Base-by-base conservation (phyloP, 306 rosid genomes). In the Cicer bijugum region DNA sequence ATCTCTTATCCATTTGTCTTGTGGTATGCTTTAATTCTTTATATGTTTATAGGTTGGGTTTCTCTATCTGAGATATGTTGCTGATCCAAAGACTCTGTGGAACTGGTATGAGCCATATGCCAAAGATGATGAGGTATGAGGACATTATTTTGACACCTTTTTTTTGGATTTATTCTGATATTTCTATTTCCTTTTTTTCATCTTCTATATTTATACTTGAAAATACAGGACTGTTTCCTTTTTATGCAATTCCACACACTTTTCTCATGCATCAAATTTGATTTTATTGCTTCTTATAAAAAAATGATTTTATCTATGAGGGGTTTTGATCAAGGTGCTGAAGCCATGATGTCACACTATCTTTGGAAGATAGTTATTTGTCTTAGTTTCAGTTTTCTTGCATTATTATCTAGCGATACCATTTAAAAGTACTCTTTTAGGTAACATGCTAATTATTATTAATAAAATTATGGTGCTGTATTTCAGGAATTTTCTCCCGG, bases 401-500 rank as follows among this genome's bases (percentile, higher is more conserved):
- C 28, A 8, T 60, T 19, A 28, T 63, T 15, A 56, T 14, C 55
- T 20, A n/a, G 53, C 20, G 59, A 43, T 81, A 17, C 28, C 58
- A 33, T 63, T 44, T 77, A 56, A 42, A 62, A 48, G 43, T 62
- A 4, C 56, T 45, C 39, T 46, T 46, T 17, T 61, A 58, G n/a
- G 20, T 61, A 53, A 53, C 59, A 3, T 64, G 48, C 58, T 47
- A 48, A 51, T 55, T 58, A 23, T 52, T 72, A 46, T 57, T 82
- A 28, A 58, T 81, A 4, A 79, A 55, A 28, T 56, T 46, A 45
- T 37, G 50, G 56, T 69, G 14, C 10, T 67, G 19, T 72, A 16
- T 84, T 86, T 76, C 95, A 94, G 99, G 96, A 94, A 82, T 94
- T 94, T 82, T 89, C 99, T 77, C 99, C 99, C 9, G 99, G 97